These are phyloP conservation scores for Podila clonocystis DNA, from an alignment of 192 early-diverging fungal species.

Conservation along the genomic window DNA sequence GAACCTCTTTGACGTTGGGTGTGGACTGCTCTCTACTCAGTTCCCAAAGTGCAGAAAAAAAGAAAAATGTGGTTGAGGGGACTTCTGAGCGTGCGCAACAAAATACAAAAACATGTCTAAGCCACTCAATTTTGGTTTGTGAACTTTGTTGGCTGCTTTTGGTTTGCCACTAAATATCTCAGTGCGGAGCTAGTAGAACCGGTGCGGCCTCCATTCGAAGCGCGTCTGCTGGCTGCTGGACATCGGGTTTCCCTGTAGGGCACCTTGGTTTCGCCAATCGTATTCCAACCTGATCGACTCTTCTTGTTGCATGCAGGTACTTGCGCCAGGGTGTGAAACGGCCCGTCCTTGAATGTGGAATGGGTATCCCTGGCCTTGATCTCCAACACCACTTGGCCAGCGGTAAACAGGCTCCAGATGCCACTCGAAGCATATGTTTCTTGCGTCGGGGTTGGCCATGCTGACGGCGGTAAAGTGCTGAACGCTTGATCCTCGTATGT, in stretches of 20 bases:
- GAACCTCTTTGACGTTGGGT: background rate
- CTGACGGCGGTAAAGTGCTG: background rate
- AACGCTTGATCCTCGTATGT: background rate
- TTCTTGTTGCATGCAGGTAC: no score
- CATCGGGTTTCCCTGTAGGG: background rate
- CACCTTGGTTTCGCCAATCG: background rate
- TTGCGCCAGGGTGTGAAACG: background rate
- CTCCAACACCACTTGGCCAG: background rate
- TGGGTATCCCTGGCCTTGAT: background rate
- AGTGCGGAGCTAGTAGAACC: slow-evolving; percentile 1
- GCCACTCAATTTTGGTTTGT: background rate
- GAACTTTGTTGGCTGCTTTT: no score
- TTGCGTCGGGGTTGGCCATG: background rate
- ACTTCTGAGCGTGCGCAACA: no score
- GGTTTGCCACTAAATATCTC: background rate
- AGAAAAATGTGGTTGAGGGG: slow-evolving; percentile 11
- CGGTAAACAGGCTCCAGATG: background rate
- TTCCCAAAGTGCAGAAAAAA: background rate
- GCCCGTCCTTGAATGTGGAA: background rate
- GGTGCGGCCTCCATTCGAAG: slow-evolving; percentile 36
- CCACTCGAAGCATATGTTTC: background rate
- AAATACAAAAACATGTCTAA: background rate
- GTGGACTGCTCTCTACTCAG: no score
- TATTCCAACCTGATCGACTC: no score
- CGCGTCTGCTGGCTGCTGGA: background rate